phyloP scores from a whole-genome alignment of 164 flowering plant species.

The Vitis labrusca region DNA sequence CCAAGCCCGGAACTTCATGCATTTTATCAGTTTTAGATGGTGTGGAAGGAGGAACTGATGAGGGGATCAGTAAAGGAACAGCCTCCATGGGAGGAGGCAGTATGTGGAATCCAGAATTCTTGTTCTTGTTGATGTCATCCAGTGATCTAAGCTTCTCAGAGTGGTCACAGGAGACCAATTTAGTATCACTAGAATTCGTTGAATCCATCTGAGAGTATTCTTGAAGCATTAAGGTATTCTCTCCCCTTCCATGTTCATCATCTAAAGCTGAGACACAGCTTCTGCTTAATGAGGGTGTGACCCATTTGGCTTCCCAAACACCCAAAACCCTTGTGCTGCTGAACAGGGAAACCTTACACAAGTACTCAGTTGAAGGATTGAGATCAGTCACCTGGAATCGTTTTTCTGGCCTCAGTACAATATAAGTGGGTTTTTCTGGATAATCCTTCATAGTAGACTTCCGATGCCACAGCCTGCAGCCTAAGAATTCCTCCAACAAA shows the following conservation, averaged over 20 bases:
- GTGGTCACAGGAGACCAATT: slow-evolving; percentile 9
- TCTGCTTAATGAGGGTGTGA: slow-evolving; percentile 29
- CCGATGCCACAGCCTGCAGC: slow-evolving; percentile 59
- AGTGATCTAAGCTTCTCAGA: slow-evolving; percentile 17
- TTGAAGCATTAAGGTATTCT: slow-evolving; percentile 1
- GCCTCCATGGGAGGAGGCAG: slow-evolving; percentile 1
- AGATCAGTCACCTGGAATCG: slow-evolving; percentile 41
- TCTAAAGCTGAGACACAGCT: slow-evolving; percentile 10
- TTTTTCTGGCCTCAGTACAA: slow-evolving; percentile 38
- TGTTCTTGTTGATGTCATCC: slow-evolving; percentile 15
- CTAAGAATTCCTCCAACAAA: slow-evolving; percentile 28
- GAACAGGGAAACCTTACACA: slow-evolving; percentile 45
- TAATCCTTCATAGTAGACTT: slow-evolving; percentile 30
- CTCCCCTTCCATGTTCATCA: slow-evolving; percentile 16
- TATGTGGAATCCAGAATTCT: slow-evolving; percentile 9
- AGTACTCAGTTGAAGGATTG: slow-evolving; percentile 48
- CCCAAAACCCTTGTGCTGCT: slow-evolving; percentile 31
- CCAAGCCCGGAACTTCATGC: not conserved
- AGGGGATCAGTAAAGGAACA: not conserved
- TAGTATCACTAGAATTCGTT: slow-evolving; percentile 24
- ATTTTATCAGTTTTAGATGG: slow-evolving; percentile 32
- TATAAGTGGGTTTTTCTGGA: slow-evolving; percentile 45
- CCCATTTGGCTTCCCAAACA: slow-evolving; percentile 49
- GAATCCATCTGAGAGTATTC: slow-evolving; percentile 23
- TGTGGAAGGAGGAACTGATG: slow-evolving; percentile 32